Evolutionary conservation across 164 flowering plant genomes (phyloP).

Genomic region (Macadamia integrifolia): DNA sequence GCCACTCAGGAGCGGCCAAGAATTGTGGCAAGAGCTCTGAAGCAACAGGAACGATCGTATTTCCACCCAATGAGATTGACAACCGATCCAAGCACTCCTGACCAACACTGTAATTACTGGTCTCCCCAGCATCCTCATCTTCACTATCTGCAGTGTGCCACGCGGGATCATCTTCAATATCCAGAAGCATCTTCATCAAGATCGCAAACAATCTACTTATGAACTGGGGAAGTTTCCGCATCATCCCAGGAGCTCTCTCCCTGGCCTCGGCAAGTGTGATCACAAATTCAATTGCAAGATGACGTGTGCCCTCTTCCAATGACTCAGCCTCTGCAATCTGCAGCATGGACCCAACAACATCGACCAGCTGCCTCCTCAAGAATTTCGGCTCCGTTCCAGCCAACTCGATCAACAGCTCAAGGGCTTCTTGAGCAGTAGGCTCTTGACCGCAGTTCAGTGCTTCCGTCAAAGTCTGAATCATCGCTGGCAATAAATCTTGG

Average conservation of each 20-base stretch:
- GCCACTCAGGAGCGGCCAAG: conserved; percentile 30
- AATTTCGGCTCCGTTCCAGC: conserved; percentile 29
- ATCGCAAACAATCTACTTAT: conserved; percentile 21
- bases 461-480: conserved; percentile 22
- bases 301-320: conserved; percentile 24
- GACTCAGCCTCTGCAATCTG: conserved; percentile 26
- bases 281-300: conserved; percentile 26
- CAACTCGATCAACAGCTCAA: conserved; percentile 24
- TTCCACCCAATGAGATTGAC: conserved; percentile 26
- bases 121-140: conserved; percentile 26
- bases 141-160: conserved; percentile 24
- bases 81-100: conserved; percentile 29
- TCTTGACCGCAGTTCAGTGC: conserved; percentile 17
- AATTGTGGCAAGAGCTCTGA: conserved; percentile 19
- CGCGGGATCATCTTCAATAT: conserved; percentile 22
- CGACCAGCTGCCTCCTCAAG: conserved; percentile 17
- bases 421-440: conserved; percentile 23
- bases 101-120: conserved; percentile 20
- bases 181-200: conserved; percentile 23
- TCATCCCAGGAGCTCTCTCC: conserved; percentile 25
- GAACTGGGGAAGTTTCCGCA: conserved; percentile 26
- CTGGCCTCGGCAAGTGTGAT: conserved; percentile 28
- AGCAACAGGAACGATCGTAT: conserved; percentile 27
- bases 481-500: conserved; percentile 21
- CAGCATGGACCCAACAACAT: conserved; percentile 23